A percentile compares a stretch with the other conserved stretches of the same genome.
These are phyloP conservation scores for Cryptococcus hybrid DNA, from an alignment of 1,284 basidiomycete genomes.

Conservation along the genomic window DNA sequence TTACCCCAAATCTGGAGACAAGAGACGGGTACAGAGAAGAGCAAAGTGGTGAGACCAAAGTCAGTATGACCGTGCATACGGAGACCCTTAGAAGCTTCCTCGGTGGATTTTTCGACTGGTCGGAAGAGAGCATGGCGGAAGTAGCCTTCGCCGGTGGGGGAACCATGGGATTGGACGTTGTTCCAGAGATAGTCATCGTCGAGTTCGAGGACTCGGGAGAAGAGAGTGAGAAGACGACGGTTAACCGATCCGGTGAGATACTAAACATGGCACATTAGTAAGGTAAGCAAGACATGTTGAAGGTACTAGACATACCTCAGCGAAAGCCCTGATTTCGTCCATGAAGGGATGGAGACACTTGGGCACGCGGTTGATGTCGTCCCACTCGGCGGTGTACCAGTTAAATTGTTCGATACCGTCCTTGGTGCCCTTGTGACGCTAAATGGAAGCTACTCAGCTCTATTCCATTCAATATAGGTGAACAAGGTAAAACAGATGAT, in stretches of 20 bases:
- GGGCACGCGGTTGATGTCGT: constrained; percentile 24
- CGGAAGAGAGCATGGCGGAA: constrained; percentile 52
- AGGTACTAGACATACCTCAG: constrained; percentile 35
- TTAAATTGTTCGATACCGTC: constrained; percentile 53
- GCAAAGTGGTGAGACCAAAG: constrained; percentile 49
- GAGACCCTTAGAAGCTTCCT: constrained; percentile 45
- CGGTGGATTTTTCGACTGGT: constrained; percentile 41
- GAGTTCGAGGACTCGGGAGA: constrained; percentile 51
- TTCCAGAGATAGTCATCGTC: constrained; percentile 52
- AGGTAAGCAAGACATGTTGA: too few relatives aligned
- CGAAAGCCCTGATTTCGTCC: constrained; percentile 50
- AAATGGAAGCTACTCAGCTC: not conserved
- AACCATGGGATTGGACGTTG: constrained; percentile 47
- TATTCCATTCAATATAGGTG: not conserved
- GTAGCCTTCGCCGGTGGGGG: constrained; percentile 47
- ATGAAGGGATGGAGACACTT: constrained; percentile 35
- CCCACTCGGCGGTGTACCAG: constrained; percentile 45
- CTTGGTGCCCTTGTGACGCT: constrained; percentile 39
- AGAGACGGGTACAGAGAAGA: constrained; percentile 52
- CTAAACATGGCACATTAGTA: constrained; percentile 4
- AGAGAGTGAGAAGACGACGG: constrained; percentile 49
- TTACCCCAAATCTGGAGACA: constrained; percentile 51
- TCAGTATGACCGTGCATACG: constrained; percentile 53
- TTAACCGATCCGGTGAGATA: constrained; percentile 36
- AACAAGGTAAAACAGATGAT: not conserved